Evolutionary conservation across 768 basidiomycete genomes (phyloP), one percentile per base, ranked within the genome.

Genomic region (Agaricus subrufescens): DNA sequence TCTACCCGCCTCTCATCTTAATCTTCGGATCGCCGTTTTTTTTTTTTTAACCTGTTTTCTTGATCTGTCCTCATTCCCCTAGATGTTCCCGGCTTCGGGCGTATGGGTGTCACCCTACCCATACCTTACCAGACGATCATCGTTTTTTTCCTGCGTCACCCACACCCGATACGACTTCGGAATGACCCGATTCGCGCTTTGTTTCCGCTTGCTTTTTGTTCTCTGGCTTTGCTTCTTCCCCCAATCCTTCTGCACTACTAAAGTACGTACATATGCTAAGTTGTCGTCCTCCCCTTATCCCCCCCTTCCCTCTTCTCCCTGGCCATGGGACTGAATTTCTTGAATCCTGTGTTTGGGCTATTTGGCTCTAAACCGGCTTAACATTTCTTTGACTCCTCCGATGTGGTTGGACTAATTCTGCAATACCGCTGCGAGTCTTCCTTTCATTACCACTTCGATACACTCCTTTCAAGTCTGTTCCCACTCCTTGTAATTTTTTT

Each of bases 321-420:
- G 43, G 34, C 48, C 55, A 37, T 56, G 55, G 55, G 55, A 50
- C 34, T 39, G 29, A 42, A 31, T 46, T 56, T 56, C 55, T 56
- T 56, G 55, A 56, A 56, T 50, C 48, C 50, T 50, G 45, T 56
- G 55, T 50, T 56, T 56, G 34, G 43, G 48, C 15, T 37, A 12
- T 45, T 39, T 50, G 42, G 27, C 50, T 56, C 44, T 43, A 27
- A 53, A 53, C 31, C 29, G 39, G 52, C 9, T 45, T 42, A 6
- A n/a, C 48, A n/a, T 23, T 39, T 46, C 34, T 46, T 50, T 29
- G 49, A 45, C 48, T 50, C 34, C 14, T 26, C 37, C 27, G 38
- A 42, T 38, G 14, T 34, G 43, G 30, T 45, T 37, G 55, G 48
- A 37, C 26, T 50, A 37, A 56, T 11, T 48, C 45, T 47, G 47